Conservation (phyloP, 2,329 filamentous ascomycete genomes). For the Ophiocordyceps robertsii region DNA sequence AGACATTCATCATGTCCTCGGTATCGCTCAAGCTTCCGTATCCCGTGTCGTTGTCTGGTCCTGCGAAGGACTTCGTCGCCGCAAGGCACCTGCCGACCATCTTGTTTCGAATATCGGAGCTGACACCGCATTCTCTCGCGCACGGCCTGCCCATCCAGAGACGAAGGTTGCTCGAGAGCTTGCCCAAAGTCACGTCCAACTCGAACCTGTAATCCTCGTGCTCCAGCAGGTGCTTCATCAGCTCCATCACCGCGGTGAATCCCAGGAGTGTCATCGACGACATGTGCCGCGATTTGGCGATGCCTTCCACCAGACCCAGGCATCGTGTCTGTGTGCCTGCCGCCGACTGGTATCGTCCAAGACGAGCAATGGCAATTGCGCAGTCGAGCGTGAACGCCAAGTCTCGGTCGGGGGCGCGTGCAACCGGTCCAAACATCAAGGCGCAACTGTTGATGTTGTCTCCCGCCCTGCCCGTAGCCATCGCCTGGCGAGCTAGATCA, state of each 20-base stretch:
- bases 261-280: slow-evolving; percentile 41
- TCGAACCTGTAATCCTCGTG: slow-evolving; percentile 33
- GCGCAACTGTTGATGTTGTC: slow-evolving; percentile 12
- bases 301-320: slow-evolving; percentile 33
- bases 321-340: slow-evolving; percentile 23
- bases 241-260: slow-evolving; percentile 43
- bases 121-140: slow-evolving; percentile 38
- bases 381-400: slow-evolving; percentile 44
- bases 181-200: slow-evolving; percentile 37
- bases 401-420: slow-evolving; percentile 30
- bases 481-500: slow-evolving; percentile 38
- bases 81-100: slow-evolving; percentile 42
- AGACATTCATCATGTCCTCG: slow-evolving; percentile 18
- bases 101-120: slow-evolving; percentile 33
- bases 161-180: slow-evolving; percentile 41
- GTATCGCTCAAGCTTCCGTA: slow-evolving; percentile 45
- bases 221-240: slow-evolving; percentile 39
- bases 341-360: slow-evolving; percentile 29
- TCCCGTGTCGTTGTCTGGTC: slow-evolving; percentile 46
- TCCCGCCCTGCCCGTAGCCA: slow-evolving; percentile 19
- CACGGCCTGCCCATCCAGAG: slow-evolving; percentile 45
- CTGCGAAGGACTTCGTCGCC: slow-evolving; percentile 42
- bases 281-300: slow-evolving; percentile 27
- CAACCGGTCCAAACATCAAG: slow-evolving; percentile 32
- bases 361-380: slow-evolving; percentile 46